These are phyloP conservation scores for Sordariomycetes sp. DNA, from an alignment of 2,329 filamentous ascomycete species.

Conservation along the genomic window DNA sequence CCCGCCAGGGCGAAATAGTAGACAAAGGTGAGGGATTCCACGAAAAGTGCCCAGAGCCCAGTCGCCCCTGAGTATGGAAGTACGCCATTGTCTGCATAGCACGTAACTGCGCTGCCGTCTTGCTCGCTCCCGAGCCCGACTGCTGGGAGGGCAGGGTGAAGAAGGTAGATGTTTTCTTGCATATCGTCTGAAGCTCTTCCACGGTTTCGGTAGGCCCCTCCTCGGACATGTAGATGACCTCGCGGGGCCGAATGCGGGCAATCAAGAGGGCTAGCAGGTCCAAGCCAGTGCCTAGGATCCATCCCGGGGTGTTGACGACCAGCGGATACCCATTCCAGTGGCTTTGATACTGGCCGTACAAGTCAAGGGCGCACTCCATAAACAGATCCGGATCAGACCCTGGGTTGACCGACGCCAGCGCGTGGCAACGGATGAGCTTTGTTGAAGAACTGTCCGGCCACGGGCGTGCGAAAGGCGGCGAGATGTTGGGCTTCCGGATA, in stretches of 20 bases:
- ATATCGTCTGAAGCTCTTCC: conserved; percentile 32
- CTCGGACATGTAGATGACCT: conserved; percentile 57
- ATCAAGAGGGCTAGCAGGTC: conserved; percentile 49
- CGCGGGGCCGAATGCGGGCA: conserved; percentile 35
- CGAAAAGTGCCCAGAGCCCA: conserved; percentile 9
- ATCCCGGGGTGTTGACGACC: conserved; percentile 63
- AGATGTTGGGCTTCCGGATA: conserved; percentile 46
- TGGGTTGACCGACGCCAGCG: conserved; percentile 51
- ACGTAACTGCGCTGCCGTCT: conserved; percentile 52
- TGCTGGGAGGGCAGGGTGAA: conserved; percentile 44
- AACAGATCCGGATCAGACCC: conserved; percentile 56
- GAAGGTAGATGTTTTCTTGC: conserved; percentile 22
- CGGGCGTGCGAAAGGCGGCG: conserved; percentile 53
- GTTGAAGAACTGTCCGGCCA: conserved; percentile 8
- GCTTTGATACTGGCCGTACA: conserved; percentile 44
- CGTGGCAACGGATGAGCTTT: conserved; percentile 45
- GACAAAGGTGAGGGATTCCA: conserved; percentile 46
- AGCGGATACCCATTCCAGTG: conserved; percentile 35
- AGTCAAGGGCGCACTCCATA: conserved; percentile 46
- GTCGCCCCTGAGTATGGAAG: conserved; percentile 37
- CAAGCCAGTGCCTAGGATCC: conserved; percentile 58
- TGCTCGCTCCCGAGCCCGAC: conserved; percentile 33
- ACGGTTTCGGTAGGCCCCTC: conserved; percentile 46
- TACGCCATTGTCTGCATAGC: conserved; percentile 73
- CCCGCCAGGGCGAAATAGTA: conserved; percentile 42